Evolutionary conservation across 2,329 filamentous ascomycete genomes (phyloP), one percentile per base, ranked within the genome.

Genomic region (Epichloe glyceriae): DNA sequence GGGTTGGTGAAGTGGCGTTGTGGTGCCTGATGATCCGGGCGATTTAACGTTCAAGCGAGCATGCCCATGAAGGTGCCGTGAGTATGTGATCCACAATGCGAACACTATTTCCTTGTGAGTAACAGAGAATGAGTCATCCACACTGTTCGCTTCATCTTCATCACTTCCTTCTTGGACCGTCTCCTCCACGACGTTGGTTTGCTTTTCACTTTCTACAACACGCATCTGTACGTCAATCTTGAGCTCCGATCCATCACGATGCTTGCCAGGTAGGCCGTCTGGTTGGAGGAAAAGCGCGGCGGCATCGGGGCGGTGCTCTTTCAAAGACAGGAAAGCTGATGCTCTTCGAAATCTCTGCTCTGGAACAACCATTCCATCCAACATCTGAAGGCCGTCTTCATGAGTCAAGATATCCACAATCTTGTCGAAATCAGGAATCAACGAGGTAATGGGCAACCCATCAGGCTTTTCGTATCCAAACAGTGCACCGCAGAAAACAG

Each of bases 51-150:
- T 76, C 45, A 83, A 66, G 51, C 67, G 68, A 49, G 75, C 73
- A 54, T 81, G 81, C 38, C 82, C 77, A 15, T 98, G 93, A 12
- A 97, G 75, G 61, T 96, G 88, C 55, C 90, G 79, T 17, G 91
- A 97, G 64, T 97, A 98, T 1, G 91, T 97, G 57, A 98, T 85
- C 93, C 93, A 98, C 33, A 98, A 71, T 11, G 93, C 93, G 70
- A 90, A 97, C 0, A 97, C 89, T 55, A 95, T 78, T 64, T 96
- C 89, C 15, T 83, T 79, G 54, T 76, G 73, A 3, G 70, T 62
- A 34, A 73, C 67, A 11, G 75, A 66, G n/a, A 78, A 74, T 8
- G 71, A 61, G n/a, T 67, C 65, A 35, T 67, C 67, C 46, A 35
- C 41, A 26, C 64, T 61, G 26, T 52, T 66, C 63, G 53, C 70